Evolutionary conservation across 148 eudicot species (phyloP).

Genomic region (Rhododendron vialii): DNA sequence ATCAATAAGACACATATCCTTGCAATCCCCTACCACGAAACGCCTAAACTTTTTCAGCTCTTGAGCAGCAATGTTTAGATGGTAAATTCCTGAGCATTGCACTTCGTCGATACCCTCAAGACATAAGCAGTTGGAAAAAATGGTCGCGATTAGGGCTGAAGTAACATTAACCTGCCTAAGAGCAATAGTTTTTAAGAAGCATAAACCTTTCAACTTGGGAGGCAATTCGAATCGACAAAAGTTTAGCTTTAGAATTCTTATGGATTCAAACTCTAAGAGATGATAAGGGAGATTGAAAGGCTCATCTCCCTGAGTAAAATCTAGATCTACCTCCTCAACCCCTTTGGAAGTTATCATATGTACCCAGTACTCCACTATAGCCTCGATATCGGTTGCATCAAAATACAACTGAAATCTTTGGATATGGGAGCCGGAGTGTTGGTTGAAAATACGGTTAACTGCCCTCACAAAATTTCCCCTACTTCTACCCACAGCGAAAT

Average conservation of each 20-base stretch:
- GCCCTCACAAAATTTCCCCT: background rate
- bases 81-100: background rate
- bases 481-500: background rate
- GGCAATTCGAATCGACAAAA: background rate
- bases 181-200: background rate
- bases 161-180: background rate
- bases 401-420: background rate
- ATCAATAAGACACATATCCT: background rate
- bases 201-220: background rate
- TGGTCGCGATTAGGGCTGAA: background rate
- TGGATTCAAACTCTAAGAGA: background rate
- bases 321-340: conserved; percentile 6
- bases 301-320: background rate
- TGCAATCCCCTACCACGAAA: background rate
- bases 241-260: background rate
- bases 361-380: background rate
- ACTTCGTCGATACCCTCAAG: background rate
- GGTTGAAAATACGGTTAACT: background rate
- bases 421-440: background rate
- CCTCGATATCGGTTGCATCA: background rate
- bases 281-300: background rate
- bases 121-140: background rate
- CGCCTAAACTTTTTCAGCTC: background rate
- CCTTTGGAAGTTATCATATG: background rate
- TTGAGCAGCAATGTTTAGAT: background rate